These are phyloP conservation scores for Mycena rebaudengoi DNA, from an alignment of 768 basidiomycete genomes.

Conservation along the genomic window DNA sequence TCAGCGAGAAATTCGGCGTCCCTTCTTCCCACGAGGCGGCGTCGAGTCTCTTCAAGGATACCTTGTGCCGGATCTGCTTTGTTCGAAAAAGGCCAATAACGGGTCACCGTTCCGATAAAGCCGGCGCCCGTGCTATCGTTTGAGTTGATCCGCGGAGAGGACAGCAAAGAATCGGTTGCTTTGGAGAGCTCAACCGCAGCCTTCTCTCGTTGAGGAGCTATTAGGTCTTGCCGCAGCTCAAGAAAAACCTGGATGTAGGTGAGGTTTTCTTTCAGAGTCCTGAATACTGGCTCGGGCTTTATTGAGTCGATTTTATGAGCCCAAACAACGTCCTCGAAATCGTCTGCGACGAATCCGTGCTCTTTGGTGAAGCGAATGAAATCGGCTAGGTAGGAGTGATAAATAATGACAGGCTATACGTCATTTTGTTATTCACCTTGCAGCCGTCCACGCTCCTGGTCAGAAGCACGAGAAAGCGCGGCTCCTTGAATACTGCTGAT, in stretches of 20 bases:
- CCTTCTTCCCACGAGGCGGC: not conserved
- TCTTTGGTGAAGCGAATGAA: not conserved
- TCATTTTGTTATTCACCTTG: not conserved
- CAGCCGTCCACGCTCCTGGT: not conserved
- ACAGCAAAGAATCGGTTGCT: not conserved
- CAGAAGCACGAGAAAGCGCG: not conserved
- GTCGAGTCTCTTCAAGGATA: not conserved
- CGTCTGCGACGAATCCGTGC: not conserved
- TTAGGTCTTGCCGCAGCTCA: not conserved
- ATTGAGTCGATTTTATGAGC: not conserved
- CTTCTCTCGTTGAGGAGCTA: not conserved
- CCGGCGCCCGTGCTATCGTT: not conserved
- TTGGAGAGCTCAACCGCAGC: not conserved
- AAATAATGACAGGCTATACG: not conserved
- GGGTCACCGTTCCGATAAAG: not conserved
- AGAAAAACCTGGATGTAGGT: not conserved
- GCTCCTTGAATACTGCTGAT: not conserved
- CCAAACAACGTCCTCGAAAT: not conserved
- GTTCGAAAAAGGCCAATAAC: not conserved
- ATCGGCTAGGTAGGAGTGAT: not conserved
- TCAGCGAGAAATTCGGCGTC: slow-evolving; percentile 3
- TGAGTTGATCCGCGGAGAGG: not conserved
- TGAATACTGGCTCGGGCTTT: not conserved
- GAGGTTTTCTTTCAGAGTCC: slow-evolving; percentile 1
- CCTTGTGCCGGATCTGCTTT: not conserved